Percentiles rank a stretch among this genome's conserved stretches.
These are phyloP conservation scores for Hirschfeldia incana DNA, from an alignment of 345 rosid species.

Conservation along the genomic window DNA sequence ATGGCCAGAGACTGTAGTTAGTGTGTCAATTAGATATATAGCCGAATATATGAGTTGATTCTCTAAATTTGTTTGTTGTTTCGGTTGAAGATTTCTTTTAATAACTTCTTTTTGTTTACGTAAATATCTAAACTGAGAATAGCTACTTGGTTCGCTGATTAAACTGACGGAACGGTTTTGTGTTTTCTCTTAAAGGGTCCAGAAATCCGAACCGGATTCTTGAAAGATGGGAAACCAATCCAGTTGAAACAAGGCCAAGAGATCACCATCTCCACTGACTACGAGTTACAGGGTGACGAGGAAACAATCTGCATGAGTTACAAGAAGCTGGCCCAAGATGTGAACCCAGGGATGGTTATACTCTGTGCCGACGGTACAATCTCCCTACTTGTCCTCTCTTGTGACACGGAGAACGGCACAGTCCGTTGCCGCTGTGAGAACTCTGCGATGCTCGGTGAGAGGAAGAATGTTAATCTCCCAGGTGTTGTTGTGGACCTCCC, in stretches of 20 bases:
- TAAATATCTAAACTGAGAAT: too few species aligned
- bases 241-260: constrained; percentile 77
- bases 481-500: constrained; percentile 98
- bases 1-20: too few species aligned
- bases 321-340: constrained; percentile 81
- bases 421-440: constrained; percentile 89
- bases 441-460: constrained; percentile 90
- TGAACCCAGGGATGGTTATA: constrained; percentile 83
- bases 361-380: constrained; percentile 98
- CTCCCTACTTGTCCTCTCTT: constrained; percentile 74
- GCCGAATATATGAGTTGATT: too few species aligned
- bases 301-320: constrained; percentile 86
- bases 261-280: constrained; percentile 82
- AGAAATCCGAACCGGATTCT: constrained; percentile 79
- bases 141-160: neutral
- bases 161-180: neutral
- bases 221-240: constrained; percentile 66
- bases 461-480: constrained; percentile 97
- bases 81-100: too few species aligned
- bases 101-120: too few species aligned
- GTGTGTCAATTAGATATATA: too few species aligned
- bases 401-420: constrained; percentile 66
- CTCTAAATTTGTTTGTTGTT: too few species aligned
- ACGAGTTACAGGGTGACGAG: constrained; percentile 72
- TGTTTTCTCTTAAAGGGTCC: constrained; percentile 56